phyloP scores from a whole-genome alignment of 805 yeast genomes.

The Saturnispora besseyi region DNA sequence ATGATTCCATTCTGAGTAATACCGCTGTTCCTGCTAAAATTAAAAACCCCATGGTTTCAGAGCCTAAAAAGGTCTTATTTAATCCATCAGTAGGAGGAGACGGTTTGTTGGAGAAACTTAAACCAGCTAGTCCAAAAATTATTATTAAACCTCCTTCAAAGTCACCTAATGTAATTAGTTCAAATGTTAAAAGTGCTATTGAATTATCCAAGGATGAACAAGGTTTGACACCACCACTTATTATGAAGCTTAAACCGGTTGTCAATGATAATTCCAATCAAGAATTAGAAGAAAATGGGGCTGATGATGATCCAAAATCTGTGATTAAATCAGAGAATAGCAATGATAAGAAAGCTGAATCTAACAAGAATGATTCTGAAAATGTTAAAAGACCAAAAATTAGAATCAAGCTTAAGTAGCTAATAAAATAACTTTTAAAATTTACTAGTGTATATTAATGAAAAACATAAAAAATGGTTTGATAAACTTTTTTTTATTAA shows the following conservation, averaged over 20 bases:
- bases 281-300: too few species aligned
- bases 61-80: neutral
- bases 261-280: neutral
- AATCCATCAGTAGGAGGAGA: too few species aligned
- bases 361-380: neutral
- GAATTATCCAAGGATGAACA: neutral
- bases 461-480: neutral
- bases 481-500: neutral
- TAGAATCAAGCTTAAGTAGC: neutral
- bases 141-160: neutral
- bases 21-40: neutral
- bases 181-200: neutral
- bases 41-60: neutral
- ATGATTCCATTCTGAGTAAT: neutral
- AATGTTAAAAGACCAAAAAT: neutral
- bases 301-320: too few species aligned
- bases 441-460: neutral
- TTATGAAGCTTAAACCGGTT: neutral
- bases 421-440: neutral
- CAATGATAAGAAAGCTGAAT: neutral
- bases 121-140: neutral
- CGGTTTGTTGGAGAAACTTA: neutral
- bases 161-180: neutral
- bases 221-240: neutral
- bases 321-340: too few species aligned